Evolutionary conservation across 2,329 filamentous ascomycete genomes (phyloP).

Genomic region (Fusarium palustre): DNA sequence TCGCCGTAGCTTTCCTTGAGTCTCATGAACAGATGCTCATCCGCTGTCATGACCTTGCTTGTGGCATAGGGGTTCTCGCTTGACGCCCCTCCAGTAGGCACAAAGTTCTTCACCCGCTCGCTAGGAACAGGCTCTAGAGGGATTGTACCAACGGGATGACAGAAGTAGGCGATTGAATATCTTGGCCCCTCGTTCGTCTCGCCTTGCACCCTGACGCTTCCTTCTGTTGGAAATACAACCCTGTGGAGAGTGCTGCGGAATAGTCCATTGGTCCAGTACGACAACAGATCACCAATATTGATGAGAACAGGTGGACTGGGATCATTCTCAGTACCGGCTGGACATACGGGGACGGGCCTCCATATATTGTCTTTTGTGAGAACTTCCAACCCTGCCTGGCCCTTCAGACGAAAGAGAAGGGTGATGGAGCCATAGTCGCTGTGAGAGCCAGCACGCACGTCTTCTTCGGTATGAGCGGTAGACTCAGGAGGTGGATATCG

Average conservation of each 20-base stretch:
- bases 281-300: constrained; percentile 76
- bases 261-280: constrained; percentile 91
- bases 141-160: constrained; percentile 68
- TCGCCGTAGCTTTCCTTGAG: constrained; percentile 69
- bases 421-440: constrained; percentile 84
- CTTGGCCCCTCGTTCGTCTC: constrained; percentile 64
- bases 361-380: constrained; percentile 67
- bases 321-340: constrained; percentile 68
- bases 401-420: constrained; percentile 85
- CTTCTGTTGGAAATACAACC: constrained; percentile 74
- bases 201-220: constrained; percentile 49
- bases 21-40: constrained; percentile 72
- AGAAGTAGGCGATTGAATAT: constrained; percentile 77
- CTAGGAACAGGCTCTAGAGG: constrained; percentile 70
- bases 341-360: constrained; percentile 76
- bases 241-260: constrained; percentile 90
- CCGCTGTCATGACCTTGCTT: constrained; percentile 69
- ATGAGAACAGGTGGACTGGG: constrained; percentile 80
- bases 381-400: constrained; percentile 89
- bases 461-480: constrained; percentile 60
- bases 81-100: constrained; percentile 48
- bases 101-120: constrained; percentile 61
- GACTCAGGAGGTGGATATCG: constrained; percentile 72
- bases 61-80: constrained; percentile 62
- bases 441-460: constrained; percentile 90